Percentiles rank a stretch among this genome's conserved stretches.
These are phyloP conservation scores for Metschnikowia noctiluminum DNA, from an alignment of 805 yeast species.

Conservation along the genomic window DNA sequence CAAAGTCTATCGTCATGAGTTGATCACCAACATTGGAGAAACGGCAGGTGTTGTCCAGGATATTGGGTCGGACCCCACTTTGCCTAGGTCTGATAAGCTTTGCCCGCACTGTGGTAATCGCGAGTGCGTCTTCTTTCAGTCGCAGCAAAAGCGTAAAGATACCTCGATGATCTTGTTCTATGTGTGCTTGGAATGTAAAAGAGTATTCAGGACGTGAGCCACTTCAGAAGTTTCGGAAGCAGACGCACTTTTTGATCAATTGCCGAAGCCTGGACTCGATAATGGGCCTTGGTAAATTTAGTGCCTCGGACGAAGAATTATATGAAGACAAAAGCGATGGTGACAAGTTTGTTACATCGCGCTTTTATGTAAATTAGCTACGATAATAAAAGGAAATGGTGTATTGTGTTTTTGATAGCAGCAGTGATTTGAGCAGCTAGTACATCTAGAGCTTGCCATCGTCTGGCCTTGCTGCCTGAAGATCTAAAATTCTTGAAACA, in stretches of 20 bases:
- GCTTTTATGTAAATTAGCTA: conserved; percentile 3
- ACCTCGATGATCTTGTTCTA: conserved; percentile 93
- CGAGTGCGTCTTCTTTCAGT: conserved; percentile 95
- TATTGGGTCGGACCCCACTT: conserved; percentile 94
- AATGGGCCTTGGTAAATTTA: too few species aligned
- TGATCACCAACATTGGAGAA: conserved; percentile 86
- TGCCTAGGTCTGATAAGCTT: conserved; percentile 91
- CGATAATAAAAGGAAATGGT: conserved; percentile 1
- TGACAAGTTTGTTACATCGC: background rate
- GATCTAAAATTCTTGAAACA: conserved; percentile 32
- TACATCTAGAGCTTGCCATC: too few species aligned
- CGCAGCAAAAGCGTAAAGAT: conserved; percentile 92
- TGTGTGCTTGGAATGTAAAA: conserved; percentile 85
- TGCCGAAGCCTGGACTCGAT: too few species aligned
- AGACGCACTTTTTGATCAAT: background rate
- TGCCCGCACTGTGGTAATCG: conserved; percentile 86
- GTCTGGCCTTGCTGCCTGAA: too few species aligned
- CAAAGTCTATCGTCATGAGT: conserved; percentile 86
- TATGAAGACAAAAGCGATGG: too few species aligned
- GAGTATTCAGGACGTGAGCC: conserved; percentile 50
- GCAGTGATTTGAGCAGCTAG: too few species aligned
- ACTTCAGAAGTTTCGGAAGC: background rate
- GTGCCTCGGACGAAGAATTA: too few species aligned
- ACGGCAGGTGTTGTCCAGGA: conserved; percentile 97
- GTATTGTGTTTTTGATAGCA: background rate